phyloP scores from a whole-genome alignment of 805 yeast genomes.

The Pichia eremophila region DNA sequence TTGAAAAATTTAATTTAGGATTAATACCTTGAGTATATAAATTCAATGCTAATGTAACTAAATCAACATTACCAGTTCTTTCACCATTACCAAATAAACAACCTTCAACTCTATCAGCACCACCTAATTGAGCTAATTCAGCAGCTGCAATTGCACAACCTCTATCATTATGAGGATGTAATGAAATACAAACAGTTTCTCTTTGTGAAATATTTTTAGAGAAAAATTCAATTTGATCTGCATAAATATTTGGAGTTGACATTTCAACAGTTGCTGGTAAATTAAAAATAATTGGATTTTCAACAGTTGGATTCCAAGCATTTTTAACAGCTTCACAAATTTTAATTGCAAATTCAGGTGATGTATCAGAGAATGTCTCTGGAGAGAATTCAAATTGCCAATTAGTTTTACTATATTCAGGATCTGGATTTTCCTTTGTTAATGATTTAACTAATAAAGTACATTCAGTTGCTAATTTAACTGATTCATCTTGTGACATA shows the following conservation, averaged over 20 bases:
- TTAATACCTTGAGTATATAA: slow-evolving; percentile 70
- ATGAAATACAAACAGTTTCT: slow-evolving; percentile 62
- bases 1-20: slow-evolving; percentile 64
- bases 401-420: slow-evolving; percentile 35
- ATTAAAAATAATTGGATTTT: slow-evolving; percentile 66
- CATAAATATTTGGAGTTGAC: slow-evolving; percentile 72
- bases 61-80: slow-evolving; percentile 79
- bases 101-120: slow-evolving; percentile 85
- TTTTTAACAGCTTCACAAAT: slow-evolving; percentile 67
- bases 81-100: slow-evolving; percentile 82
- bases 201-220: slow-evolving; percentile 51
- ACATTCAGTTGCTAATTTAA: slow-evolving; percentile 52
- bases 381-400: slow-evolving; percentile 80
- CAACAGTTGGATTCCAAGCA: slow-evolving; percentile 64
- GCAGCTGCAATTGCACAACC: slow-evolving; percentile 89
- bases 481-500: slow-evolving; percentile 48
- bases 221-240: slow-evolving; percentile 77
- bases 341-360: slow-evolving; percentile 50
- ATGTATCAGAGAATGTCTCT: slow-evolving; percentile 68
- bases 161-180: slow-evolving; percentile 79
- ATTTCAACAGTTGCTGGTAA: slow-evolving; percentile 82
- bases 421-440: slow-evolving; percentile 56
- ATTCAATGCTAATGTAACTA: slow-evolving; percentile 69
- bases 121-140: slow-evolving; percentile 72
- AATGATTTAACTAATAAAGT: slow-evolving; percentile 53